Conservation (phyloP, 345 rosid species). For the Pugionium dolabratum region DNA sequence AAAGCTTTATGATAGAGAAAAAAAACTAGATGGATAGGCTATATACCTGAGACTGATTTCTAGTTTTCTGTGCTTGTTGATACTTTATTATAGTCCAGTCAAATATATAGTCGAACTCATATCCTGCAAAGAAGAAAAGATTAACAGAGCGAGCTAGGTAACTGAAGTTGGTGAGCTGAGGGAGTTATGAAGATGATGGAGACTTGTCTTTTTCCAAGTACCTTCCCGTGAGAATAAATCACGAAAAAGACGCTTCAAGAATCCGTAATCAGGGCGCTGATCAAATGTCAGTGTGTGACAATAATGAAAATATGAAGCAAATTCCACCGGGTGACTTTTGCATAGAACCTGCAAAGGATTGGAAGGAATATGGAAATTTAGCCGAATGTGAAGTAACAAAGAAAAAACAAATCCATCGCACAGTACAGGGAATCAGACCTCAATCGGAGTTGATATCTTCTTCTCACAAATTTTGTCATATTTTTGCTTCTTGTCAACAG, state of each 20-base stretch:
- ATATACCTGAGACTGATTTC: constrained; percentile 58
- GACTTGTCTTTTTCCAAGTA: constrained; percentile 29
- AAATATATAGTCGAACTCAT: constrained; percentile 77
- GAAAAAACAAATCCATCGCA: not conserved
- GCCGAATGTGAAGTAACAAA: not conserved
- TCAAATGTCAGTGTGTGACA: constrained; percentile 87
- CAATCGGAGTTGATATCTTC: constrained; percentile 87
- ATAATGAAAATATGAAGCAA: constrained; percentile 86
- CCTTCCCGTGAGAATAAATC: constrained; percentile 87
- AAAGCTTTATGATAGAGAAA: not conserved
- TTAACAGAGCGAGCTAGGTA: constrained; percentile 3
- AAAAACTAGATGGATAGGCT: not conserved
- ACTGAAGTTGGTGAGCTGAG: not conserved
- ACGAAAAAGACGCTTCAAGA: constrained; percentile 81
- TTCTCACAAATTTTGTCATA: constrained; percentile 88
- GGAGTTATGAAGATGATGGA: not conserved
- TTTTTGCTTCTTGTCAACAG: constrained; percentile 83
- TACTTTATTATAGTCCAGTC: constrained; percentile 97
- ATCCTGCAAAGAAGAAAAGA: constrained; percentile 51
- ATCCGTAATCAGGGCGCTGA: constrained; percentile 93
- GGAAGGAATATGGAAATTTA: constrained; percentile 4
- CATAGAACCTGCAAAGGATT: constrained; percentile 60
- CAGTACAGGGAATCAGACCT: constrained; percentile 48
- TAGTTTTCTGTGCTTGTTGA: constrained; percentile 72
- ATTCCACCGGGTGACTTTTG: constrained; percentile 80